Base-by-base conservation (phyloP, 2,329 filamentous ascomycete species). In the Cladosporium sp. region DNA sequence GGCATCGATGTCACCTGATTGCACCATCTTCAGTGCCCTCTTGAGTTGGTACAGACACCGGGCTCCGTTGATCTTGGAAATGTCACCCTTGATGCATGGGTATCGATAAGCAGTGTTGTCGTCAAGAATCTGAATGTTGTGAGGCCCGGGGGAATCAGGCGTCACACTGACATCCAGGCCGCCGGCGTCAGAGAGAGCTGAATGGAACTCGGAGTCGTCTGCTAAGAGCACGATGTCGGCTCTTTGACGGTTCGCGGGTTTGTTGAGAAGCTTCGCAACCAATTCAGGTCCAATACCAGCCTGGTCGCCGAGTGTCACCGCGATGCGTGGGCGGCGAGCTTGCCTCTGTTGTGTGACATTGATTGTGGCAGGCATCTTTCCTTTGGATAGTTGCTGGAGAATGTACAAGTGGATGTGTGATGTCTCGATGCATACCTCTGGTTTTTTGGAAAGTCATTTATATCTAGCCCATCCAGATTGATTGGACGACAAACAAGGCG, bases 271-370 rank as follows among this genome's bases (percentile, higher is more conserved):
- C 34, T 68, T 68, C 12, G 65, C 67, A n/a, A 65, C 28, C 12
- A 68, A 60, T 21, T 68, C 67, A 28, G 67, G 67, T 51, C 67
- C 67, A 44, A 68, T 59, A 18, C 67, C 67, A 30, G 67, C 67
- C n/a, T 52, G 59, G 12, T 68, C 67, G n/a, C 67, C 67, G 7
- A 68, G 67, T 8, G 60, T 68, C 8, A 68, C 61, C 2, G 65
- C 67, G 21, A 68, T 57, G 52, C 67, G 52, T 21, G 67, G 65
- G 36, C 65, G 64, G 57, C 62, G 34, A 26, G 34, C 34, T 32
- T 36, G 28, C 12, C 30, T n/a, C 21, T 58, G 55, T 26, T 58
- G 32, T 24, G n/a, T 14, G 12, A 18, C 21, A 58, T 58, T 28
- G 32, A 41, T 36, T 15, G 11, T 14, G 14, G n/a, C 21, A 58